Percentiles rank a stretch among this genome's conserved stretches.
Evolutionary conservation across 306 rosid genomes (phyloP).

Genomic region (Vigna reflexopilosa): DNA sequence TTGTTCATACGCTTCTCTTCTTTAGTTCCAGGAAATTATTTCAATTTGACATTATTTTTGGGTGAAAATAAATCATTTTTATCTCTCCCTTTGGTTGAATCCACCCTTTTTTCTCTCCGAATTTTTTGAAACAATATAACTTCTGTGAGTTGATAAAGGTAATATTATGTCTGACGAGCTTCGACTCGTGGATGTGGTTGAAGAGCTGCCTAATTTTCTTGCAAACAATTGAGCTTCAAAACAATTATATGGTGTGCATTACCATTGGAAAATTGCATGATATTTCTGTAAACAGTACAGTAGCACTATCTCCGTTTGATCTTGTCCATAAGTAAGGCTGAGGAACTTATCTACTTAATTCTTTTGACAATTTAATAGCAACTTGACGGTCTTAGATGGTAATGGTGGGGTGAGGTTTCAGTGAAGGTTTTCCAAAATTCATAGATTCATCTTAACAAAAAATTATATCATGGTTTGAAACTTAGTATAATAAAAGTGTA

Average conservation of each 20-base stretch:
- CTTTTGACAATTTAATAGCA: slow-evolving; percentile 8
- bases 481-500: not conserved
- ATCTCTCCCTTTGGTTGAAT: slow-evolving; percentile 12
- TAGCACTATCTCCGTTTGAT: slow-evolving; percentile 14
- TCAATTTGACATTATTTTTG: slow-evolving; percentile 10
- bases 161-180: not conserved
- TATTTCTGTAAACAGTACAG: slow-evolving; percentile 28
- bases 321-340: slow-evolving; percentile 3
- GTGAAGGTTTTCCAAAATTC: not conserved
- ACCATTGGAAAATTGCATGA: slow-evolving; percentile 4
- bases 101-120: not conserved
- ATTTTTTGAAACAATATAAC: slow-evolving; percentile 29
- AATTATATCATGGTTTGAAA: slow-evolving; percentile 12
- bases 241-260: slow-evolving; percentile 15
- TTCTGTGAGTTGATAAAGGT: slow-evolving; percentile 20
- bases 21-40: slow-evolving; percentile 23
- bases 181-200: slow-evolving; percentile 22
- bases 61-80: slow-evolving; percentile 16
- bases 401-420: slow-evolving; percentile 6
- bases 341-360: not conserved
- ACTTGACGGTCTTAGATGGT: not conserved
- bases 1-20: not conserved
- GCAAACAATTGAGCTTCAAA: slow-evolving; percentile 25
- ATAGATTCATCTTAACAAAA: slow-evolving; percentile 11
- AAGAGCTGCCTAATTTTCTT: slow-evolving; percentile 26